Base-by-base conservation (phyloP, 2,329 filamentous ascomycete genomes). In the Colletotrichum ledebouriae region DNA sequence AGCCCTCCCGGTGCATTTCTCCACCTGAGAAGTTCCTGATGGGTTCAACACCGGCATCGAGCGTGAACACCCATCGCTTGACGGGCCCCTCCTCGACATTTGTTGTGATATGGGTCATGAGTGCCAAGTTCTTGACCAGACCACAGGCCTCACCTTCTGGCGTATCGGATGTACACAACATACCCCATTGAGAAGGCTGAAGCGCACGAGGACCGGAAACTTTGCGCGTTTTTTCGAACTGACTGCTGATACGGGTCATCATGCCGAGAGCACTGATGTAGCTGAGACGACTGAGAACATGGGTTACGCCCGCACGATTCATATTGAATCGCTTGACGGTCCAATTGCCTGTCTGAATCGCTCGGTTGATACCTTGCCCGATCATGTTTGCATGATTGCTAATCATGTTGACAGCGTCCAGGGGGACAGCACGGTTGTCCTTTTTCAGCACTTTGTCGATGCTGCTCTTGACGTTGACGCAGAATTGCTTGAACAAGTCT, bases 51-150 rank as follows among this genome's bases (percentile, higher is more conserved):
- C 95, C 93, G 3, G 93, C 91, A 50, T 97, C 94, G 29, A 98
- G 85, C 63, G 93, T 90, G 76, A 94, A 96, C 1, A 98, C 90
- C 77, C 97, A 89, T 74, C 93, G 91, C 74, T 90, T 91, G 15
- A 99, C 93, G 1, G 96, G 94, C 17, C 90, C 93, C 77, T 98
- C 96, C 64, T 98, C 94, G 64, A 97, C 94, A 71, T 97, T 94
- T 2, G 96, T 99, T 0, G 96, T 99, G 73, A 99, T 98, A 76
- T 99, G 97, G 59, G 97, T 99, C 96, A 99, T 99, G 65, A 99
- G 85, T 9, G 96, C 96, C 83, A 99, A 81, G 76, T 99, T 99
- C 85, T 99, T 99, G 73, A 99, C 94, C 65, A 99, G 82, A 85
- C 96, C 96, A 82, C 96, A 99, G 11, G 96, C 94, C 83, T 99